Evolutionary conservation across 345 rosid genomes (phyloP).

Genomic region (Eucalyptus curtisii): DNA sequence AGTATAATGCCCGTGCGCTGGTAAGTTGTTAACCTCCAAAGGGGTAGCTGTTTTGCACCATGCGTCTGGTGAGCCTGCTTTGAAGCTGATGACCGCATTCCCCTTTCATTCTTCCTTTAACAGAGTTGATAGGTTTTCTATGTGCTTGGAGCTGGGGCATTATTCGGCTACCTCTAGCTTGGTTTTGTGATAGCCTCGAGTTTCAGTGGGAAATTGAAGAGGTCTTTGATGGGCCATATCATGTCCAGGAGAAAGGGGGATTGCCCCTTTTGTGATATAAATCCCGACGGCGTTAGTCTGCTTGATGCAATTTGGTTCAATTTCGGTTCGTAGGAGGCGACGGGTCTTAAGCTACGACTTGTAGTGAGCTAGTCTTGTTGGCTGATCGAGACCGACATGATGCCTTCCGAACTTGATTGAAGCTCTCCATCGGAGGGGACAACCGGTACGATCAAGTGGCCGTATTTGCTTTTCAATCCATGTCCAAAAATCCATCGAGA

Average conservation of each 20-base stretch:
- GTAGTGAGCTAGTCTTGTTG: neutral
- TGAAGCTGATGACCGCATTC: neutral
- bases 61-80: neutral
- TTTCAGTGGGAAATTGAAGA: neutral
- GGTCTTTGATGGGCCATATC: neutral
- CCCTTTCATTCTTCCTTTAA: neutral
- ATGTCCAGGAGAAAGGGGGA: neutral
- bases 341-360: neutral
- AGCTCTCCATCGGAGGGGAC: neutral
- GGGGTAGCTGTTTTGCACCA: neutral
- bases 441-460: neutral
- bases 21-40: neutral
- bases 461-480: neutral
- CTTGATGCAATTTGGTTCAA: neutral
- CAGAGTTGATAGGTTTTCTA: neutral
- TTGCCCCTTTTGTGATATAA: neutral
- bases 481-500: neutral
- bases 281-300: rapidly evolving
- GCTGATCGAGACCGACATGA: neutral
- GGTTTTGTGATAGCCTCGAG: neutral
- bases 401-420: neutral
- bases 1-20: neutral
- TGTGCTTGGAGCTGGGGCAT: neutral
- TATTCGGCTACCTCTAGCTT: neutral
- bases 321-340: neutral